A percentile compares a stretch with the other conserved stretches of the same genome.
Evolutionary conservation across 768 basidiomycete genomes (phyloP).

Genomic region (Boletus reticuloceps): DNA sequence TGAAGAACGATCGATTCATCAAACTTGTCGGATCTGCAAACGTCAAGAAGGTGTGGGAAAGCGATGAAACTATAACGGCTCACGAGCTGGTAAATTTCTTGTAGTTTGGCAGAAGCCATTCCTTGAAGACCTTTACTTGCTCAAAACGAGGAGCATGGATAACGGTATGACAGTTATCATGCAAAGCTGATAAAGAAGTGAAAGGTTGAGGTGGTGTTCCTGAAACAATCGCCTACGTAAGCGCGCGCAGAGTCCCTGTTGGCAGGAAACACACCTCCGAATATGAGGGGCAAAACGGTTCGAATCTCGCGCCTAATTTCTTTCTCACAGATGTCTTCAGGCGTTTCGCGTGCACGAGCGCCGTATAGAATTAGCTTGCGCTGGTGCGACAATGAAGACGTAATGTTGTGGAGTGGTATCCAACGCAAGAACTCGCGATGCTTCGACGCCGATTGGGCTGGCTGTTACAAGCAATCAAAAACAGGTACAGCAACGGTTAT

Average conservation of each 20-base stretch:
- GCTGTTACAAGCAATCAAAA: constrained; percentile 4
- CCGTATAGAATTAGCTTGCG: constrained; percentile 71
- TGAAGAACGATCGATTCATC: constrained; percentile 43
- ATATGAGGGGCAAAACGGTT: constrained; percentile 60
- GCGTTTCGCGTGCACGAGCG: constrained; percentile 61
- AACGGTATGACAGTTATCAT: constrained; percentile 44
- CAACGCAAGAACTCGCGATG: constrained; percentile 69
- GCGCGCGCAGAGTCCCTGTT: not conserved
- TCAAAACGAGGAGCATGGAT: constrained; percentile 65
- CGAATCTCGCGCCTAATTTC: constrained; percentile 72
- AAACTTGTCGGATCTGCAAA: constrained; percentile 26
- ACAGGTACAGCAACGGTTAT: not conserved
- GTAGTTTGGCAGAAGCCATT: constrained; percentile 75
- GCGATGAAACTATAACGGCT: constrained; percentile 4
- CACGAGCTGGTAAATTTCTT: constrained; percentile 54
- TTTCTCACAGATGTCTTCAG: constrained; percentile 67
- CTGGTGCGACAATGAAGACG: constrained; percentile 60
- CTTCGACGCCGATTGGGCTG: constrained; percentile 41
- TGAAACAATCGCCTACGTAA: constrained; percentile 22
- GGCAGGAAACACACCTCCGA: constrained; percentile 46
- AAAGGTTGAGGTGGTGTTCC: constrained; percentile 29
- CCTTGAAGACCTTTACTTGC: constrained; percentile 64
- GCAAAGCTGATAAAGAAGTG: constrained; percentile 39
- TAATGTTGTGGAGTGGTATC: constrained; percentile 65
- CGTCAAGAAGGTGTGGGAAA: not conserved